Percentiles rank a stretch among this genome's conserved stretches.
Evolutionary conservation across 129 eudicot species (phyloP).

Genomic region (Artemisia annua): DNA sequence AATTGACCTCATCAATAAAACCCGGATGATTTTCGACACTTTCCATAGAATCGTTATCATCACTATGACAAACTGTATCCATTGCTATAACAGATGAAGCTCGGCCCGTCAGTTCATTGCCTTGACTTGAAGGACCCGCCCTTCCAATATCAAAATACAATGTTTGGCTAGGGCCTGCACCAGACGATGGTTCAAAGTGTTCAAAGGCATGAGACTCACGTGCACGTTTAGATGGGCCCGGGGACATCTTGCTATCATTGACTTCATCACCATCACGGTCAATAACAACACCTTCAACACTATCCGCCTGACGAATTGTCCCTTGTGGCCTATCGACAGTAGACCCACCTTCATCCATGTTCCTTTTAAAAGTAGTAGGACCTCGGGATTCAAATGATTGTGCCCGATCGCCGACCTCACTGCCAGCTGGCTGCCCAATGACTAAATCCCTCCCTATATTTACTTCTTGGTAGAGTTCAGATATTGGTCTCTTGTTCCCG

Average conservation of each 20-base stretch:
- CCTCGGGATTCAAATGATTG: constrained; percentile 91
- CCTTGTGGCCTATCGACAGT: constrained; percentile 82
- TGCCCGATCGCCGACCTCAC: constrained; percentile 92
- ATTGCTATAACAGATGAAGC: constrained; percentile 93
- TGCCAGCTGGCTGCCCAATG: constrained; percentile 79
- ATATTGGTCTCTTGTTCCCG: constrained; percentile 37
- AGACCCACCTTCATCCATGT: constrained; percentile 91
- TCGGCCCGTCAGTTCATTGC: constrained; percentile 57
- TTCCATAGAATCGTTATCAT: constrained; percentile 77
- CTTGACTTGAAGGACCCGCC: constrained; percentile 45
- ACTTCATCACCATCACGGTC: constrained; percentile 95
- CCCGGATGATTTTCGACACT: constrained; percentile 92
- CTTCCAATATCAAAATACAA: constrained; percentile 56
- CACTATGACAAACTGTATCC: constrained; percentile 62
- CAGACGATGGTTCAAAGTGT: constrained; percentile 47
- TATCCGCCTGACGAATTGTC: constrained; percentile 61
- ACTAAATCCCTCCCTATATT: constrained; percentile 61
- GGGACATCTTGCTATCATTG: constrained; percentile 61
- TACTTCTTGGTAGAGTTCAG: constrained; percentile 60
- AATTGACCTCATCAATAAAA: constrained; percentile 60
- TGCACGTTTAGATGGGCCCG: constrained; percentile 79
- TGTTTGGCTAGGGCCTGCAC: constrained; percentile 84
- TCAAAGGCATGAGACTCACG: constrained; percentile 53
- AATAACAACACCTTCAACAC: constrained; percentile 86
- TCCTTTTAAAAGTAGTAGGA: constrained; percentile 76